A percentile compares a stretch with the other conserved stretches of the same genome.
Conservation (phyloP, 768 basidiomycete species). For the Infundibulicybe gibba region DNA sequence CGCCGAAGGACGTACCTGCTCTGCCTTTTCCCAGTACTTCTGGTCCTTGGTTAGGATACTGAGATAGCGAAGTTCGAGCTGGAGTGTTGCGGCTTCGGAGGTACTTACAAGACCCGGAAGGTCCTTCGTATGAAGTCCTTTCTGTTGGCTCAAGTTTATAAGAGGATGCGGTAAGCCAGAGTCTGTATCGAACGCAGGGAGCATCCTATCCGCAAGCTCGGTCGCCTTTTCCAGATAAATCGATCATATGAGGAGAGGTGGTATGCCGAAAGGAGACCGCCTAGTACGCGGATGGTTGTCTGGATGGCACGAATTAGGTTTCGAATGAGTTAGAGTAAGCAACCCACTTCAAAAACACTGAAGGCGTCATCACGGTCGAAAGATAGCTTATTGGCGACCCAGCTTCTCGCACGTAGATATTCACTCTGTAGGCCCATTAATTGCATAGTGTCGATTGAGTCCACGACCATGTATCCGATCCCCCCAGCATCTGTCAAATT, state of each 20-base stretch:
- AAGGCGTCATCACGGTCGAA: conserved; percentile 82
- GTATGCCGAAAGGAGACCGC: conserved; percentile 85
- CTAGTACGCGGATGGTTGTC: conserved; percentile 92
- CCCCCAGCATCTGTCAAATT: conserved; percentile 78
- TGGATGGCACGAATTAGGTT: conserved; percentile 23
- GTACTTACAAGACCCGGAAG: conserved; percentile 68
- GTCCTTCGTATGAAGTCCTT: conserved; percentile 60
- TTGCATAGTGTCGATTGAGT: conserved; percentile 86
- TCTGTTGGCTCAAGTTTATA: conserved; percentile 63
- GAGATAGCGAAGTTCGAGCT: conserved; percentile 89
- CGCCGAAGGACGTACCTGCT: conserved; percentile 43
- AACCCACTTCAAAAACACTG: conserved; percentile 85
- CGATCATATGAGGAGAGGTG: conserved; percentile 71
- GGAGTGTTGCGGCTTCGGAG: conserved; percentile 83
- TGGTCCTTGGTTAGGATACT: conserved; percentile 73
- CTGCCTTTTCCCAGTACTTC: conserved; percentile 80
- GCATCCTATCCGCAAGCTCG: conserved; percentile 81
- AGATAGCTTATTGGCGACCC: conserved; percentile 65
- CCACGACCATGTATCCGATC: conserved; percentile 88
- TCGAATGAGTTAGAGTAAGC: background rate
- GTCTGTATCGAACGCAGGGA: conserved; percentile 80
- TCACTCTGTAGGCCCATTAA: conserved; percentile 84
- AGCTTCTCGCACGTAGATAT: conserved; percentile 73
- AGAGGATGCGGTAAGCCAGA: conserved; percentile 76
- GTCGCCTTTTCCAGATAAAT: conserved; percentile 75